These are phyloP conservation scores for Colletotrichum graminicola DNA, from an alignment of 2,329 filamentous ascomycete genomes.

Conservation along the genomic window DNA sequence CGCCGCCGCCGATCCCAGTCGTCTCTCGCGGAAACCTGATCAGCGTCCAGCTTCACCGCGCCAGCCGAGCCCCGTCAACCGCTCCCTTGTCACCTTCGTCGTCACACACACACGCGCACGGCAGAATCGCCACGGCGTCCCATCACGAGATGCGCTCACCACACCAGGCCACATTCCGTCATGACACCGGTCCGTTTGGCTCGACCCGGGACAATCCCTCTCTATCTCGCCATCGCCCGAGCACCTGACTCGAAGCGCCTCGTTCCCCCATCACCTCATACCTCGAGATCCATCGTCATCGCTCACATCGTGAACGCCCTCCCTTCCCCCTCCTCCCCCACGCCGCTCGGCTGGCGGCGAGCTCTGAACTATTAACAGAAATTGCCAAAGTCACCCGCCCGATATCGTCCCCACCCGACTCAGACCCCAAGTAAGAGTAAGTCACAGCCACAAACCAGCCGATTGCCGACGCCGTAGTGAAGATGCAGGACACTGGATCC, in stretches of 20 bases:
- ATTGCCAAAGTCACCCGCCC: background rate
- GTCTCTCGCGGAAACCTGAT: constrained; percentile 7
- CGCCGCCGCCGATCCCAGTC: background rate
- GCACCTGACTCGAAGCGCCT: constrained; percentile 8
- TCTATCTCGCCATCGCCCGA: background rate
- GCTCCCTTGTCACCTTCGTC: background rate
- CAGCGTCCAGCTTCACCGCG: constrained; percentile 5
- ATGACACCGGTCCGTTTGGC: background rate
- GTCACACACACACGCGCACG: background rate
- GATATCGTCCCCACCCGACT: background rate
- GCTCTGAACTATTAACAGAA: background rate
- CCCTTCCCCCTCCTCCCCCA: too few species aligned
- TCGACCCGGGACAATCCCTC: background rate
- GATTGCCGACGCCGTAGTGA: background rate
- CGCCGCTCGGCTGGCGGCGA: too few species aligned
- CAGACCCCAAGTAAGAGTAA: too few species aligned
- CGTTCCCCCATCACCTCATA: background rate
- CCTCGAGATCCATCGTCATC: background rate
- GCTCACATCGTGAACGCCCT: background rate
- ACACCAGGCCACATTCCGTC: background rate
- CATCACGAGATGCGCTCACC: background rate
- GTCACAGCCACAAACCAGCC: background rate
- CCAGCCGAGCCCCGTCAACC: background rate
- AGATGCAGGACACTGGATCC: background rate
- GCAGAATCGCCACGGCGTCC: background rate